A percentile compares a stretch with the other conserved stretches of the same genome.
These are phyloP conservation scores for Amphicarpaea edgeworthii DNA, from an alignment of 306 rosid species.

Conservation along the genomic window DNA sequence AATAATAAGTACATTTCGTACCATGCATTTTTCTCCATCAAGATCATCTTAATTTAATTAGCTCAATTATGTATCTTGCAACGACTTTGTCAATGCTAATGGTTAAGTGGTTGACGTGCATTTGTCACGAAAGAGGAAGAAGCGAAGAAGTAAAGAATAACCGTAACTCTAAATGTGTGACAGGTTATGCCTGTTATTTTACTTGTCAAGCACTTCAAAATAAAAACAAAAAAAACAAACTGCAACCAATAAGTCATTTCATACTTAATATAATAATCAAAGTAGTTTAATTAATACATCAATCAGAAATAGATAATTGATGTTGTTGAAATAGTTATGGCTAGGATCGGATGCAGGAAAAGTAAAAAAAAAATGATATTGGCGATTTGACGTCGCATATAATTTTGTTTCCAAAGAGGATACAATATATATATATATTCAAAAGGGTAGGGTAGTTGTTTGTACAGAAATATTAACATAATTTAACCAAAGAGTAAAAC, in stretches of 20 bases:
- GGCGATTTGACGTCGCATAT: not conserved
- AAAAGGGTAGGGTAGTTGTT: slow-evolving; percentile 61
- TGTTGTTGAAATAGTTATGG: slow-evolving; percentile 44
- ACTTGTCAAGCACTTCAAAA: slow-evolving; percentile 69
- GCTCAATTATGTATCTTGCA: not conserved
- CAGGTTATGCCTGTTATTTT: slow-evolving; percentile 38
- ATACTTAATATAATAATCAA: not conserved
- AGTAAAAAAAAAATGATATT: not conserved
- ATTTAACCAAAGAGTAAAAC: not conserved
- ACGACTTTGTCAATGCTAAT: not conserved
- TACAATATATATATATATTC: slow-evolving; percentile 35
- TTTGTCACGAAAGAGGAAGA: slow-evolving; percentile 42
- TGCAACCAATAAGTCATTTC: not conserved
- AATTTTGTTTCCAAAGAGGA: slow-evolving; percentile 48
- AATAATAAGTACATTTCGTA: not conserved
- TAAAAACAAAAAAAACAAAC: slow-evolving; percentile 37
- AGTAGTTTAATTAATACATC: not conserved
- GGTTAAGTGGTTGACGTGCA: slow-evolving; percentile 52
- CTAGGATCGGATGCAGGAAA: slow-evolving; percentile 38
- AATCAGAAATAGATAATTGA: slow-evolving; percentile 24
- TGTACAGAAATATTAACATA: slow-evolving; percentile 14
- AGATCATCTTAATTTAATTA: not conserved
- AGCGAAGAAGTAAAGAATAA: slow-evolving; percentile 1
- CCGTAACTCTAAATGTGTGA: slow-evolving; percentile 33
- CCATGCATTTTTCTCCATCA: not conserved